Conservation (phyloP, 139 green algal species). For the Chlorella sp. region DNA sequence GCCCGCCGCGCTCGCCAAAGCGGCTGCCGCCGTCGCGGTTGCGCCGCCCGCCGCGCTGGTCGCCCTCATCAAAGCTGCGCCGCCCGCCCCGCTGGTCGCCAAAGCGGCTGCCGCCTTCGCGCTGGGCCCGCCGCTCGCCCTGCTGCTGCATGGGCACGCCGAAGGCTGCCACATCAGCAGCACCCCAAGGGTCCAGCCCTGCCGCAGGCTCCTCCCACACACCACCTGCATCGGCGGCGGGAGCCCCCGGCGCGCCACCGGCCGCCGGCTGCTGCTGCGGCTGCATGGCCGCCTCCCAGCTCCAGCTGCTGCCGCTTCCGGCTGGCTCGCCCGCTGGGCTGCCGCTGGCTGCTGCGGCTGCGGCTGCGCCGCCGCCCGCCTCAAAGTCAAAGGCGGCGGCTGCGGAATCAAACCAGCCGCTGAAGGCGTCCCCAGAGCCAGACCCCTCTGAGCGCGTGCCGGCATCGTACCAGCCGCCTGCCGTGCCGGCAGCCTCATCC, state of each 20-base stretch:
- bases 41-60: background rate
- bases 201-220: slow-evolving; percentile 9
- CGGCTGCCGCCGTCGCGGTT: background rate
- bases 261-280: background rate
- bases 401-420: too few relatives aligned
- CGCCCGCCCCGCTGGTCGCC: too few relatives aligned
- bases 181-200: slow-evolving; percentile 1
- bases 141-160: slow-evolving; percentile 20
- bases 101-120: background rate
- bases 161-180: background rate
- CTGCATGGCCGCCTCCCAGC: too few relatives aligned
- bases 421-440: too few relatives aligned
- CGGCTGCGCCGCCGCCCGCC: too few relatives aligned
- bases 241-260: background rate
- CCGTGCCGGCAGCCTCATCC: too few relatives aligned
- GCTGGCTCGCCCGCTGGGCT: too few relatives aligned
- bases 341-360: background rate
- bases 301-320: too few relatives aligned
- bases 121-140: background rate
- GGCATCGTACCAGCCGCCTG: too few relatives aligned
- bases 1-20: background rate
- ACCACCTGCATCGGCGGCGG: background rate
- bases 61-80: background rate
- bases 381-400: too few relatives aligned
- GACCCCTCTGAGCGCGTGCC: too few relatives aligned